These are phyloP conservation scores for Mortierella antarctica DNA, from an alignment of 192 early-diverging fungal species.

Conservation along the genomic window DNA sequence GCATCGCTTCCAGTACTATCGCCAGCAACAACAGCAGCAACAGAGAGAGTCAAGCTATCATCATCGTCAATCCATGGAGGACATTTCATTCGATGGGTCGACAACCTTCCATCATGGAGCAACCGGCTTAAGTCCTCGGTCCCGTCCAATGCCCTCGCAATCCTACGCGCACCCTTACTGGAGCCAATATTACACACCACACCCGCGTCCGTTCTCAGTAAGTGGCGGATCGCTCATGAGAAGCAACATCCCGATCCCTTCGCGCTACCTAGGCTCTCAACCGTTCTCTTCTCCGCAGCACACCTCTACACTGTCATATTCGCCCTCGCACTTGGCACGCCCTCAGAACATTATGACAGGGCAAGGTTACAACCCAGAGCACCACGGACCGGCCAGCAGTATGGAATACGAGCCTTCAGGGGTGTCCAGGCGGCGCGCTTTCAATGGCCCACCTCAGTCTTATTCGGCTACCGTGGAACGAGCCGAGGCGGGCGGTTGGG, in stretches of 20 bases:
- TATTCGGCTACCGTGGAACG: slow-evolving; percentile 37
- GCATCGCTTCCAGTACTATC: slow-evolving; percentile 9
- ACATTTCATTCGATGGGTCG: too few species aligned
- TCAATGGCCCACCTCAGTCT: neutral
- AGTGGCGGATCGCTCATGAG: neutral
- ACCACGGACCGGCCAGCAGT: slow-evolving; percentile 1
- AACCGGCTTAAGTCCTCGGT: neutral
- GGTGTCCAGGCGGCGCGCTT: neutral
- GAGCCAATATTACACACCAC: neutral
- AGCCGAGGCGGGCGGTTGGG: slow-evolving; percentile 35
- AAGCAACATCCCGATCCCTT: slow-evolving; percentile 39
- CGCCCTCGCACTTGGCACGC: slow-evolving; percentile 8
- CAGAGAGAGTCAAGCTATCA: neutral
- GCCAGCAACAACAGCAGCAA: slow-evolving; percentile 8
- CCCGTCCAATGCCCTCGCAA: slow-evolving; percentile 1
- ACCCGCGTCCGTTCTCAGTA: neutral
- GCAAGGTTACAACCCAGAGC: neutral
- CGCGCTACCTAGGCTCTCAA: slow-evolving; percentile 25
- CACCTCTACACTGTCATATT: neutral
- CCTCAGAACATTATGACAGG: slow-evolving; percentile 9
- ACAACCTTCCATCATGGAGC: neutral
- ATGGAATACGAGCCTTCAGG: neutral
- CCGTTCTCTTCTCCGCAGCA: slow-evolving; percentile 3
- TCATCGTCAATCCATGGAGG: too few species aligned
- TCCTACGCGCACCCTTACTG: neutral